phyloP scores from a whole-genome alignment of 202 grass and related monocot genomes.

The Zizania palustris region DNA sequence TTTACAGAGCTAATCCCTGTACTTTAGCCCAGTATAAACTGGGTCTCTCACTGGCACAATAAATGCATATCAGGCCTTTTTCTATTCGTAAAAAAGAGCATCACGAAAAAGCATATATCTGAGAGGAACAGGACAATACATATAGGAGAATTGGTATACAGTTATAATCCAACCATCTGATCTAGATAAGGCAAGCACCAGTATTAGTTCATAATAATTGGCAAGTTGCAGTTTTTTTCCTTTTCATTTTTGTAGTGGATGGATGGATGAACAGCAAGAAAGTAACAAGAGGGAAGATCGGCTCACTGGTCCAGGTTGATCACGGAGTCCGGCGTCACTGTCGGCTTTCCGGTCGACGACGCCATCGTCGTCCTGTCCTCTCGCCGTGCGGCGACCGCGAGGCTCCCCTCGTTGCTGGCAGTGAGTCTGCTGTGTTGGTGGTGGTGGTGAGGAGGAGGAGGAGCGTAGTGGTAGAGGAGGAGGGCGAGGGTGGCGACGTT shows the following conservation, averaged over 20 bases:
- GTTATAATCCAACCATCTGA: background rate
- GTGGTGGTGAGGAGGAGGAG: background rate
- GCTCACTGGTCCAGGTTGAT: conserved; percentile 75
- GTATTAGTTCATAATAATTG: background rate
- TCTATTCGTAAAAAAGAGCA: background rate
- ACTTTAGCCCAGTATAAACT: background rate
- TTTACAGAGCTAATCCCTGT: background rate
- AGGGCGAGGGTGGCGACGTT: conserved; percentile 44
- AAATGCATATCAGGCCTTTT: background rate
- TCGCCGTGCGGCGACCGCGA: conserved; percentile 32
- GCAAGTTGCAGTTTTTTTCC: conserved; percentile 17
- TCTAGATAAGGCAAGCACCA: background rate
- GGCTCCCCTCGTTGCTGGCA: background rate
- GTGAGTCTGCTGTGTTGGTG: background rate
- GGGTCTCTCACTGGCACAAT: background rate
- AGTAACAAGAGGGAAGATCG: no score
- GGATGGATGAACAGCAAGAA: no score
- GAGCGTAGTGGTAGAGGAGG: conserved; percentile 24
- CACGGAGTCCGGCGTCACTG: conserved; percentile 19
- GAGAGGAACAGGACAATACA: background rate
- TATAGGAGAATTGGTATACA: background rate
- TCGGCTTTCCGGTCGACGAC: conserved; percentile 45
- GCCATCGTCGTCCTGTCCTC: background rate
- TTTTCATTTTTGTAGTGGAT: background rate
- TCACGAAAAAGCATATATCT: conserved; percentile 31